A percentile compares a stretch with the other conserved stretches of the same genome.
phyloP scores from a whole-genome alignment of 139 green algal genomes.

The Coelastrella sp. region DNA sequence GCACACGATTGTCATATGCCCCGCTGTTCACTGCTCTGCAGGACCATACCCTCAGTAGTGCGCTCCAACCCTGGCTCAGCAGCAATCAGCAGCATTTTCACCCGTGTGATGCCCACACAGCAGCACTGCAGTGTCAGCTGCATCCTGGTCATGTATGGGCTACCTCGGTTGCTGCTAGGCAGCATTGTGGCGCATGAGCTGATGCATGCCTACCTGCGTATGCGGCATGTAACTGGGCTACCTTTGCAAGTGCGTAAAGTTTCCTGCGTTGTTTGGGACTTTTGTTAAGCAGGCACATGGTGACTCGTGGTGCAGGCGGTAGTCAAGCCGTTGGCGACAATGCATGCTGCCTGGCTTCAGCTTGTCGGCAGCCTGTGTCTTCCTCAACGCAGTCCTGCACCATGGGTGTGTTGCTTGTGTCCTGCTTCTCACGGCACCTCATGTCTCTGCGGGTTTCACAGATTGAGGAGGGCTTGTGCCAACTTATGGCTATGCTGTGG shows the following conservation, averaged over 20 bases:
- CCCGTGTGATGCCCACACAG: background rate
- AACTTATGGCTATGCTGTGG: slow-evolving; percentile 95
- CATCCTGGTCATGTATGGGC: slow-evolving; percentile 91
- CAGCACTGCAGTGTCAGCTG: slow-evolving; percentile 76
- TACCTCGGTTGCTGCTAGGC: slow-evolving; percentile 86
- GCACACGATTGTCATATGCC: too few relatives aligned
- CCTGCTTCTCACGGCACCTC: background rate
- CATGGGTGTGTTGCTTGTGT: background rate
- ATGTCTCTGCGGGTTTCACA: background rate
- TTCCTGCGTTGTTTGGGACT: background rate
- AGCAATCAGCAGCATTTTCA: slow-evolving; percentile 49
- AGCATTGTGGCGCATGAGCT: slow-evolving; percentile 93
- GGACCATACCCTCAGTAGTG: slow-evolving; percentile 62
- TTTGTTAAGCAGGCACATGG: background rate
- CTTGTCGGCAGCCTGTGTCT: background rate
- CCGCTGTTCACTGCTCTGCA: slow-evolving; percentile 36
- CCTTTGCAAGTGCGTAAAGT: slow-evolving; percentile 54
- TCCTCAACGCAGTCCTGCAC: too few relatives aligned
- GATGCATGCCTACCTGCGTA: slow-evolving; percentile 93
- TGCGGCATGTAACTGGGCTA: slow-evolving; percentile 75
- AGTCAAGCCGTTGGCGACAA: too few relatives aligned
- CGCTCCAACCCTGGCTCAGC: background rate
- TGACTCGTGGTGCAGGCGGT: too few relatives aligned
- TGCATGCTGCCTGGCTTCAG: background rate
- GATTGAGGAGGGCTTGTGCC: slow-evolving; percentile 94